Conservation (phyloP, 1,139 yeast species). For the Maudiozyma humilis region DNA sequence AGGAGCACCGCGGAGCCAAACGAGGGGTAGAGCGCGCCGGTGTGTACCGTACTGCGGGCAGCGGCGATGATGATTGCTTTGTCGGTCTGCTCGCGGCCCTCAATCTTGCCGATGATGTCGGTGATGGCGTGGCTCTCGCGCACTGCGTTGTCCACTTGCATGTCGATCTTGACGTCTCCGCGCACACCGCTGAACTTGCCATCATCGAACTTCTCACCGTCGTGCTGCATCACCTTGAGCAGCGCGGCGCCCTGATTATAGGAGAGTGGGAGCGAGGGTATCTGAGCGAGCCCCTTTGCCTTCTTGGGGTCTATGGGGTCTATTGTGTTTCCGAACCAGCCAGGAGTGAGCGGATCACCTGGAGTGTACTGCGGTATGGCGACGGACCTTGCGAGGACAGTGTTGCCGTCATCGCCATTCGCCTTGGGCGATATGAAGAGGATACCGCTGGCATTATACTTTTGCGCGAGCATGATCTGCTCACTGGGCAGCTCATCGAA, state of each 20-base stretch:
- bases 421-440: constrained; percentile 36
- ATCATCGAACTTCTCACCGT: constrained; percentile 35
- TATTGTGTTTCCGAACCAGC: constrained; percentile 48
- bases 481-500: constrained; percentile 50
- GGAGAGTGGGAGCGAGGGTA: constrained; percentile 73
- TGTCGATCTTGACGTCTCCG: constrained; percentile 30
- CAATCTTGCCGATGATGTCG: constrained; percentile 72
- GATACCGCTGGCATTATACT: constrained; percentile 47
- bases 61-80: constrained; percentile 77
- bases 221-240: constrained; percentile 34
- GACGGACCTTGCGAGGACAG: constrained; percentile 57
- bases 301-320: constrained; percentile 37
- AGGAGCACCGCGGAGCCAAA: constrained; percentile 71
- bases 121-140: constrained; percentile 59
- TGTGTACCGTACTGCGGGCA: constrained; percentile 67
- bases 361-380: constrained; percentile 58
- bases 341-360: constrained; percentile 79
- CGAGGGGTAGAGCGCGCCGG: constrained; percentile 64
- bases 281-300: constrained; percentile 52
- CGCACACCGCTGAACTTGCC: constrained; percentile 32
- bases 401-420: constrained; percentile 31
- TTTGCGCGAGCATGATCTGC: constrained; percentile 46
- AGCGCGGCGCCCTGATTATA: constrained; percentile 56
- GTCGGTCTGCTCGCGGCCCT: constrained; percentile 73
- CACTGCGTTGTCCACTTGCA: constrained; percentile 41